Base-by-base conservation (phyloP, 257 asterid genomes). In the Capsicum pubescens region DNA sequence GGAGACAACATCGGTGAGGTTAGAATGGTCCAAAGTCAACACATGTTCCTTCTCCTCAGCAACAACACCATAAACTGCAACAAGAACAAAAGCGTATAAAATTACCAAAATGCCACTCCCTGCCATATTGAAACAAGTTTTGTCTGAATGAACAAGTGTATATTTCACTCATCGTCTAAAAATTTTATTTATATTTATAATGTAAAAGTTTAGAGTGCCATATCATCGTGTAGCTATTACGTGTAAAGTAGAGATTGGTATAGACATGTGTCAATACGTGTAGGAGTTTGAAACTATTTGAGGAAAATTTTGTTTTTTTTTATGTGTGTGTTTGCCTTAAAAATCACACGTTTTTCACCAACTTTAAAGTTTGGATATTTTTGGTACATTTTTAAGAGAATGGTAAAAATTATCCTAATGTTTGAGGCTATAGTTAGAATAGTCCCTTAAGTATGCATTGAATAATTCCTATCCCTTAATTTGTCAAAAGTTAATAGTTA, bases 21-120 rank as follows among this genome's bases (percentile, higher is more conserved):
- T 94, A 71, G 93, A 80, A 72, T 86, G 91, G 87, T 94, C 98
- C 91, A 94, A 79, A 88, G 94, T 90, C 91, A 94, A 81, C 56
- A 94, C 98, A 64, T 92, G 83, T 55, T 94, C 97, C 83, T 59
- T 91, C 81, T 87, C 88, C 26, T 56, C 95, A 16, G 42, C 91
- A 9, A 19, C 26, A 44, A n/a, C 64, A 52, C 39, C 87, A 52
- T 88, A 86, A 11, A 77, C 86, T 76, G 69, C 83, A 88, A 90
- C 59, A n/a, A 90, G 0, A 78, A 42, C 32, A 69, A 54, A 46
- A 8, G 89, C 86, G 80, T 86, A 44, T 0, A 71, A 48, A 81
- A 87, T 42, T 61, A 86, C 81, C 81, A 89, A 79, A 55, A 88
- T 0, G 56, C 87, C 84, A 46, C 87, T 85, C 64, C 21, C 54